Evolutionary conservation across 192 early-diverging fungal species (phyloP).

Genomic region (Coemansia sp.): DNA sequence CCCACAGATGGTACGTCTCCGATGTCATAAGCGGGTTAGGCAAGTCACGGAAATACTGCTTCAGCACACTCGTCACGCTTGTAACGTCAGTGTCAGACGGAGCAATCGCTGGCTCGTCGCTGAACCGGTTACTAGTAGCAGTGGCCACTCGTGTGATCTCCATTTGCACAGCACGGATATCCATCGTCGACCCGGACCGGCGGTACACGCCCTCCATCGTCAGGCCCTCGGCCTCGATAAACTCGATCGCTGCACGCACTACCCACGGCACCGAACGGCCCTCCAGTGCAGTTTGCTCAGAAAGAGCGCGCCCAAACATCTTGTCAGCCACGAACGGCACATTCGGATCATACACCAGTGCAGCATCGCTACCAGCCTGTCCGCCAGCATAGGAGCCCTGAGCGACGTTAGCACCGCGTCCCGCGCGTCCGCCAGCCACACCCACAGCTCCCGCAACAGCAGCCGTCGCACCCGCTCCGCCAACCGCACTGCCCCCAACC

Average conservation of each 20-base stretch:
- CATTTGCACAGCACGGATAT: constrained; percentile 66
- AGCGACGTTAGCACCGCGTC: constrained; percentile 3
- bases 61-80: constrained; percentile 77
- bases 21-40: constrained; percentile 74
- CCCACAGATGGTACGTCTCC: constrained; percentile 67
- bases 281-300: constrained; percentile 61
- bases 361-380: background rate
- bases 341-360: constrained; percentile 13
- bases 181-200: constrained; percentile 72
- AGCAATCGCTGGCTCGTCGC: constrained; percentile 36
- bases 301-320: constrained; percentile 71
- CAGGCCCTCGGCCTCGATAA: constrained; percentile 71
- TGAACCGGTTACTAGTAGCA: constrained; percentile 55
- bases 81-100: constrained; percentile 62
- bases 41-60: constrained; percentile 78
- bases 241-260: constrained; percentile 66
- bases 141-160: constrained; percentile 63
- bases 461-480: background rate
- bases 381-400: background rate
- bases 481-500: background rate
- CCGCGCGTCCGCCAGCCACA: constrained; percentile 4
- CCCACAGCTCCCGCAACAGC: constrained; percentile 6
- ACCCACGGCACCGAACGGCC: constrained; percentile 65
- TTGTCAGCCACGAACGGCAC: constrained; percentile 38
- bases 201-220: constrained; percentile 79